Percentiles rank a stretch among this genome's conserved stretches.
phyloP scores from a whole-genome alignment of 257 asterid genomes.

The Gentiana dahurica region DNA sequence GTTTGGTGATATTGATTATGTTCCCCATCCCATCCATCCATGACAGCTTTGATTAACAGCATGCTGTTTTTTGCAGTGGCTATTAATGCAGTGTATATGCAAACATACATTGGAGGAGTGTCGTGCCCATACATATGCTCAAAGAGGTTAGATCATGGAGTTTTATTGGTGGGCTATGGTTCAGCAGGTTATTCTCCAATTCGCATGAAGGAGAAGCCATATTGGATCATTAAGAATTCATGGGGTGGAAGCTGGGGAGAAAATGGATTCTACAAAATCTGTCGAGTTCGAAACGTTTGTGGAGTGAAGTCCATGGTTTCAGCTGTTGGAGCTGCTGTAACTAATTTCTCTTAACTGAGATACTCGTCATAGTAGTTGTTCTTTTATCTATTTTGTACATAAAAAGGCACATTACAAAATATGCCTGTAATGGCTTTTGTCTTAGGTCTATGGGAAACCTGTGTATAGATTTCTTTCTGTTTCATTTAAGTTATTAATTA shows the following conservation, averaged over 20 bases:
- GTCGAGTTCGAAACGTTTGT: conserved; percentile 56
- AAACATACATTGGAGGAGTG: conserved; percentile 73
- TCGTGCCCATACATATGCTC: conserved; percentile 82
- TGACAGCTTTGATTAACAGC: neutral
- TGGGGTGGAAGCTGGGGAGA: conserved; percentile 91
- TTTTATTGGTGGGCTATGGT: conserved; percentile 70
- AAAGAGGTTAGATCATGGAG: conserved; percentile 67
- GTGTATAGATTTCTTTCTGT: too few relatives aligned
- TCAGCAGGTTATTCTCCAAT: conserved; percentile 51
- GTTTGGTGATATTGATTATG: neutral
- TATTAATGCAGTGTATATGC: conserved; percentile 82
- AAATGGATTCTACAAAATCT: conserved; percentile 61
- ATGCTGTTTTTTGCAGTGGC: conserved; percentile 43
- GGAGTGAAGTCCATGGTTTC: conserved; percentile 94
- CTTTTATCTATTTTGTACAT: conserved; percentile 3
- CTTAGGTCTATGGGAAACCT: too few relatives aligned
- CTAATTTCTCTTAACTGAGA: conserved; percentile 4
- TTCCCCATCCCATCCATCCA: too few relatives aligned
- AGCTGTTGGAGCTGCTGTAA: conserved; percentile 63
- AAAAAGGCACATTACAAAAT: neutral
- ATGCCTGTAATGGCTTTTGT: too few relatives aligned
- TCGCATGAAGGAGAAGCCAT: conserved; percentile 64
- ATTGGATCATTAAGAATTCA: conserved; percentile 85
- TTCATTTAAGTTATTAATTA: too few relatives aligned
- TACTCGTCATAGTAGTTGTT: neutral